A percentile compares a stretch with the other conserved stretches of the same genome.
Evolutionary conservation across 2,329 filamentous ascomycete genomes (phyloP).

Genomic region (Aspergillus phoenicis): DNA sequence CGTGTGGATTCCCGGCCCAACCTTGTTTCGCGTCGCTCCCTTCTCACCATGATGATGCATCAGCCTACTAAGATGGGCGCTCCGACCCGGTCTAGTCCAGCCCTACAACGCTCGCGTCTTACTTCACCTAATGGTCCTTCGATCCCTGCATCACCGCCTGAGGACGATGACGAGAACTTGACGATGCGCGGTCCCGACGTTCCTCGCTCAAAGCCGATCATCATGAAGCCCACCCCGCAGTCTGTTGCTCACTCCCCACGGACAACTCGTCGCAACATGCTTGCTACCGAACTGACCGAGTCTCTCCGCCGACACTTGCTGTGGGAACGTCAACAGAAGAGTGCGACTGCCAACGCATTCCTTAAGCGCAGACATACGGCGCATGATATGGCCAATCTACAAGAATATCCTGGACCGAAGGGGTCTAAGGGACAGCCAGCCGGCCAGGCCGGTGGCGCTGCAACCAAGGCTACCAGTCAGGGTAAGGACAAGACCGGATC

Average conservation of each 20-base stretch:
- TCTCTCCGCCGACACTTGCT: constrained; percentile 88
- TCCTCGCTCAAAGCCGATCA: constrained; percentile 78
- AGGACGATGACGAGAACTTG: constrained; percentile 65
- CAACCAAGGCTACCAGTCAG: constrained; percentile 42
- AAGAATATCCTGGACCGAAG: constrained; percentile 72
- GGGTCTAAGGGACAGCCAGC: constrained; percentile 46
- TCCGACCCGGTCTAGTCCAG: constrained; percentile 51
- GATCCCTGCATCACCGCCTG: constrained; percentile 60
- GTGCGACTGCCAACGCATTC: constrained; percentile 82
- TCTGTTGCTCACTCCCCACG: constrained; percentile 83
- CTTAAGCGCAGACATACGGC: constrained; percentile 89
- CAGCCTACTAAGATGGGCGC: constrained; percentile 74
- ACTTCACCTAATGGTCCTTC: constrained; percentile 70
- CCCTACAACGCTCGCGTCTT: constrained; percentile 57
- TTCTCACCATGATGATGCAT: constrained; percentile 87
- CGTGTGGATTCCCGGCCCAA: constrained; percentile 87
- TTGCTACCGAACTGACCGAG: constrained; percentile 90
- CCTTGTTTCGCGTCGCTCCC: constrained; percentile 79
- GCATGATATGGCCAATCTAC: constrained; percentile 85
- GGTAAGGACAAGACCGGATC: constrained; percentile 69
- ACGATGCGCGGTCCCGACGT: constrained; percentile 63
- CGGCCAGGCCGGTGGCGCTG: constrained; percentile 24
- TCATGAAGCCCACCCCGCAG: constrained; percentile 67
- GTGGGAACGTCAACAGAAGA: constrained; percentile 95
- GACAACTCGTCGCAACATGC: constrained; percentile 92